Evolutionary conservation across 805 yeast species (phyloP).

Genomic region (Peterozyma toletana): DNA sequence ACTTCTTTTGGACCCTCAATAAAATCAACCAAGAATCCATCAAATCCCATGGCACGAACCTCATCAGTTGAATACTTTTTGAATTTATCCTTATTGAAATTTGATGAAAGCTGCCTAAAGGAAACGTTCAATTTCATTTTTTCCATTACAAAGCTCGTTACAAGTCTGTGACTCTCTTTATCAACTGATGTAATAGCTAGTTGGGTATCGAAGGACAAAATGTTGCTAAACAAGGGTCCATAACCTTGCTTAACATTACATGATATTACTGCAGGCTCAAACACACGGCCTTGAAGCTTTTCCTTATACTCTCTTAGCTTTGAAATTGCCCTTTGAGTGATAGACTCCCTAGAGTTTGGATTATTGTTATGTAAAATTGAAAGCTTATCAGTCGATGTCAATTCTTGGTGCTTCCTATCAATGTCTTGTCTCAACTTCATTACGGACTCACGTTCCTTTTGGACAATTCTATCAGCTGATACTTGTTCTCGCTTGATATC

Average conservation of each 20-base stretch:
- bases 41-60: constrained; percentile 57
- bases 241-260: constrained; percentile 41
- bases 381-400: constrained; percentile 44
- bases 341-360: constrained; percentile 21
- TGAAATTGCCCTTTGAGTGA: constrained; percentile 31
- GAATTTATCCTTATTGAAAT: constrained; percentile 10
- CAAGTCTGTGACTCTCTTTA: constrained; percentile 37
- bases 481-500: neutral
- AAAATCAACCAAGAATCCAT: constrained; percentile 69
- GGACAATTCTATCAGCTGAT: neutral
- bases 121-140: constrained; percentile 38
- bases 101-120: constrained; percentile 37
- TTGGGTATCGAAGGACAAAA: constrained; percentile 45
- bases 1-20: constrained; percentile 70
- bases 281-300: constrained; percentile 35
- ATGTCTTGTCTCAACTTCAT: constrained; percentile 5
- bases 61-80: constrained; percentile 17
- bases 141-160: constrained; percentile 36
- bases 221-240: constrained; percentile 51
- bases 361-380: constrained; percentile 30
- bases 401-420: constrained; percentile 4
- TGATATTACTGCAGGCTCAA: constrained; percentile 70
- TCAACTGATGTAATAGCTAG: constrained; percentile 58
- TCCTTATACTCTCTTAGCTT: constrained; percentile 31
- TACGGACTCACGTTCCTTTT: neutral